Base-by-base conservation (phyloP, 139 green algal species). In the Micromonas commoda region DNA sequence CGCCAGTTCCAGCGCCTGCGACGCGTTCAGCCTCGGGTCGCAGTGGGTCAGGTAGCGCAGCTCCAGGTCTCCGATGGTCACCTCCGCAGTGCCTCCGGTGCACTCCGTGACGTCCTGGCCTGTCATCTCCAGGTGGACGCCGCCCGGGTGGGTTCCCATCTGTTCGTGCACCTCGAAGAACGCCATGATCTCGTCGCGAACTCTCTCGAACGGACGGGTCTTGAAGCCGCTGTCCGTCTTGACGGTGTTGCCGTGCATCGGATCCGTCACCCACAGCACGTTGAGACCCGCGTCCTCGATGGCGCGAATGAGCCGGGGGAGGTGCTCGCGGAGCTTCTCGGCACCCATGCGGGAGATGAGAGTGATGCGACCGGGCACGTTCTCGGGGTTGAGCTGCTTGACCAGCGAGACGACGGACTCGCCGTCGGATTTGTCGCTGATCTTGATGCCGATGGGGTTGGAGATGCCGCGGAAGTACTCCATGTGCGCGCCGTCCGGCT, bases 231-330 rank as follows among this genome's bases (percentile, higher is more conserved):
- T 83, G 57, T 88, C 81, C 19, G 78, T 80, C 1, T 84, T 90
- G 89, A 98, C 93, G 0, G 93, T 99, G 91, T 99, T 99, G 82
- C 95, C 96, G 83, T 99, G 96, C 92, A 99, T 97, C 75, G 96
- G 96, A 82, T 99, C 96, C 73, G 85, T 96, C 33, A 98, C 89
- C 96, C 96, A 99, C 21, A 91, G 92, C 13, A 99, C 96, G 9
- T 90, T 81, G 82, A 80, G 21, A n/a, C 84, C 85, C 16, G 84
- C 83, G 2, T 87, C 52, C 5, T 80, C 51, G 39, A 87, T 76
- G n/a, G 84, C 82, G 24, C 68, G 77, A 19, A 90, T 82, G 61
- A 87, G 69, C 13, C 38, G 61, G 19, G 74, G 77, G 21, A 82
- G 66, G 57, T 93, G 84, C 37, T 89, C 75, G 13, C 90, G 83